Base-by-base conservation (phyloP, 2,329 filamentous ascomycete species). In the Aspergillus phoenicis region DNA sequence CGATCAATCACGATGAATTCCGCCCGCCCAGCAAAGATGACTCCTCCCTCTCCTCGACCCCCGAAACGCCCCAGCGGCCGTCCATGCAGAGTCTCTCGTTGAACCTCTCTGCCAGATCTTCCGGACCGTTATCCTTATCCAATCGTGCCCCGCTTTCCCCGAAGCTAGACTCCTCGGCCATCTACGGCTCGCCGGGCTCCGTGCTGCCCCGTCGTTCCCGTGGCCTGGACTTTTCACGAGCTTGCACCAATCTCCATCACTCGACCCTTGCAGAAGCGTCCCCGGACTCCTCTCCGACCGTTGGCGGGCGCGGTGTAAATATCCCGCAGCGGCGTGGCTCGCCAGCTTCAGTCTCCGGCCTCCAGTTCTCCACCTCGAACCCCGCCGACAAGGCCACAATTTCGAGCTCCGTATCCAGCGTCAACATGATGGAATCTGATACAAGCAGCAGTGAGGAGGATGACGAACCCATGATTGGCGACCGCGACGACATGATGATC, bases 231-330 rank as follows among this genome's bases (percentile, higher is more conserved):
- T 98, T 97, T 76, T 94, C 94, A 43, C 86, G 94, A 67, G 93
- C 93, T 10, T 95, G 92, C 64, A 97, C 94, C 10, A 96, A 93
- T 73, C 83, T 99, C 22, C 95, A 98, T 78, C 95, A 98, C 77
- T 97, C 94, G 15, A 98, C 91, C 0, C 85, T 98, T 8, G 93
- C 94, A 59, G 91, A 97, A 74, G 90, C 91, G 0, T 95, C 91
- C 5, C 93, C 93, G 3, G 93, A 96, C 74, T 95, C 92, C 0
- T 97, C 93, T 0, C 95, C 95, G 0, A 93, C 89, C 11, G 89
- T 95, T 58, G 88, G 88, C 56, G 88, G 89, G 43, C 87, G 90
- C 64, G 84, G 83, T 2, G 81, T 88, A 72, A 81, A 81, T 60
- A 88, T 88, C 57, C 85, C 86, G 3, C 77, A 81, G 41, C 79